Evolutionary conservation across 2,329 filamentous ascomycete species (phyloP), one percentile per base, ranked within the genome.

Genomic region (Aureobasidium sp.): DNA sequence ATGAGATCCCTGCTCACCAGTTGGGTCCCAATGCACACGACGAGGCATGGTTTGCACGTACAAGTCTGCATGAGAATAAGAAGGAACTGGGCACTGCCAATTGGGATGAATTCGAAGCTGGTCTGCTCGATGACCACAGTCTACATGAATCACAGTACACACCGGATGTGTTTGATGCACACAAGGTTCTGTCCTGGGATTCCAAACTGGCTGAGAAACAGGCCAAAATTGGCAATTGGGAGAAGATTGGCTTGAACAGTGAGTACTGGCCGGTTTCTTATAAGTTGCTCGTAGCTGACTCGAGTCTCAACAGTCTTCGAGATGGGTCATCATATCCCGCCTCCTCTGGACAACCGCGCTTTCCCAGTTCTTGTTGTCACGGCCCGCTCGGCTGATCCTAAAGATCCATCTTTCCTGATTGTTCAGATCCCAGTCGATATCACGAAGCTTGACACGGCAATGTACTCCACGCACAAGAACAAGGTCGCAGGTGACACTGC

Each of bases 301-400:
- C 8, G 8, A 35, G 27, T 5, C 27, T 9, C 7, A 76, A 68
- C 0, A 65, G 74, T 88, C 23, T 79, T 81, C 63, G 84, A 89
- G 74, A 87, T 88, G 78, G 79, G 80, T 60, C 87, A 90, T 70
- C 76, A 77, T 47, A 77, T 90, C 35, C 80, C 81, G 0, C 74
- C 77, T 3, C 77, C 83, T n/a, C 75, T 90, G 8, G 78, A 79
- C 61, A 80, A 85, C 64, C 83, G 88, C 53, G 80, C 82, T 2
- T 91, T 90, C 65, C 79, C 84, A 17, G 83, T 86, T 2, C 70
- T 90, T 53, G 82, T 89, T 68, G 74, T 87, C 60, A 83, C 83
- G 11, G 74, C 77, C 9, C 33, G 47, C 9, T 63, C 63, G 11
- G 57, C 61, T 8, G 67, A 54, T 40, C 63, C 45, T 2, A 47